phyloP scores from a whole-genome alignment of 208 protist species.

The Leishmania guyanensis region DNA sequence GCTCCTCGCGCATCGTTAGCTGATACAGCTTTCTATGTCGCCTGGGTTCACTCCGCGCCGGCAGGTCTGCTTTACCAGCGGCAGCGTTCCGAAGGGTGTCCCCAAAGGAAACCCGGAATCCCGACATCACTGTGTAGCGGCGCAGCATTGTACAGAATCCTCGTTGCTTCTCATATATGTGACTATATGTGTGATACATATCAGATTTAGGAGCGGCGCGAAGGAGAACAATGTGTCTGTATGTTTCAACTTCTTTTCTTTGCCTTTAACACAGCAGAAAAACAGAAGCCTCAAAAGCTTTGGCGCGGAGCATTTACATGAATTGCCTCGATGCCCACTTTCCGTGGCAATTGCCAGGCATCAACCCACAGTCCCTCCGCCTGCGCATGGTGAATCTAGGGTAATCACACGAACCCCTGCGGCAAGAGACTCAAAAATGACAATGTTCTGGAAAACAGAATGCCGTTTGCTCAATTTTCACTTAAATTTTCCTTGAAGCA shows the following conservation, averaged over 20 bases:
- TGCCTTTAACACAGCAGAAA: neutral
- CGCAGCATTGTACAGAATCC: neutral
- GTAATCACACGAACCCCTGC: neutral
- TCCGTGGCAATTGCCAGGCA: too few relatives aligned
- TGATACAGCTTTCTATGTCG: constrained; percentile 54
- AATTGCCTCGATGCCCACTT: too few relatives aligned
- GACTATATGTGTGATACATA: neutral
- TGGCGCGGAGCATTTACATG: too few relatives aligned
- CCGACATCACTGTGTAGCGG: neutral
- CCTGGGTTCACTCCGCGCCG: constrained; percentile 19
- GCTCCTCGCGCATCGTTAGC: constrained; percentile 61
- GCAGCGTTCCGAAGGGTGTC: neutral
- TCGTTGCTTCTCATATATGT: neutral
- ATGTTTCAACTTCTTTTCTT: neutral
- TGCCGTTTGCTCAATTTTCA: neutral
- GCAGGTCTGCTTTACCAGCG: neutral
- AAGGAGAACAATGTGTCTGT: neutral
- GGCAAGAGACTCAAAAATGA: neutral
- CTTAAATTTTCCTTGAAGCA: neutral
- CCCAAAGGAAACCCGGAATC: neutral
- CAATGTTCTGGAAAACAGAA: neutral
- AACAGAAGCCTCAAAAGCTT: neutral
- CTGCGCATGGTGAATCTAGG: neutral
- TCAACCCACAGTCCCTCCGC: too few relatives aligned
- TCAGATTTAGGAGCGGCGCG: neutral